Conservation (phyloP, 176 grass and related monocot genomes). For the Rhynchospora tenuis region DNA sequence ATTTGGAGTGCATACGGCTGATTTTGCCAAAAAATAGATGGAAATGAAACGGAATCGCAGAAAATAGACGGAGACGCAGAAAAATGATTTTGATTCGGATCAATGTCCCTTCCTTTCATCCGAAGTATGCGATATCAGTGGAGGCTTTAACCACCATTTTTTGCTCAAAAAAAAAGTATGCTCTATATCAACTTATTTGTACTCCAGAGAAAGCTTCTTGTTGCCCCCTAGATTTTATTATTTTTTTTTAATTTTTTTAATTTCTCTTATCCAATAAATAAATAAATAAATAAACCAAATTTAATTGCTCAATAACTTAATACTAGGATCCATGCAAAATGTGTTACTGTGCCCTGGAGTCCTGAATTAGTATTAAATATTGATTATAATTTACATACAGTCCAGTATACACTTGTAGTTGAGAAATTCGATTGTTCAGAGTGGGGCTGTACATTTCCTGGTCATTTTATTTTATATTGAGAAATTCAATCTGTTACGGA, state of each 20-base stretch:
- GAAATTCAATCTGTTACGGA: too few relatives aligned
- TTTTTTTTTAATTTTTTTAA: background rate
- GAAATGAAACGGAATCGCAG: too few relatives aligned
- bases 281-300: background rate
- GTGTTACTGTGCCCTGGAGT: background rate
- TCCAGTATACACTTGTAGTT: background rate
- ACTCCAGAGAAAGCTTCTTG: background rate
- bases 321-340: background rate
- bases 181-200: background rate
- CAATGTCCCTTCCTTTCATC: constrained; percentile 53
- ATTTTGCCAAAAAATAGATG: too few relatives aligned
- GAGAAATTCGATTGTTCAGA: background rate
- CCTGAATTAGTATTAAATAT: background rate
- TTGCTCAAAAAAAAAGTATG: too few relatives aligned
- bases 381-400: background rate
- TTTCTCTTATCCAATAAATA: background rate
- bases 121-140: constrained; percentile 75
- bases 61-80: too few relatives aligned
- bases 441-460: background rate
- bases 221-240: background rate
- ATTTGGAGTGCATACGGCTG: too few relatives aligned
- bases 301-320: background rate
- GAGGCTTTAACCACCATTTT: too few relatives aligned
- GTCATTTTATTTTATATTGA: too few relatives aligned
- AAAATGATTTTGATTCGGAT: background rate